Base-by-base conservation (phyloP, 345 rosid species). In the Noccaea bulbosa region DNA sequence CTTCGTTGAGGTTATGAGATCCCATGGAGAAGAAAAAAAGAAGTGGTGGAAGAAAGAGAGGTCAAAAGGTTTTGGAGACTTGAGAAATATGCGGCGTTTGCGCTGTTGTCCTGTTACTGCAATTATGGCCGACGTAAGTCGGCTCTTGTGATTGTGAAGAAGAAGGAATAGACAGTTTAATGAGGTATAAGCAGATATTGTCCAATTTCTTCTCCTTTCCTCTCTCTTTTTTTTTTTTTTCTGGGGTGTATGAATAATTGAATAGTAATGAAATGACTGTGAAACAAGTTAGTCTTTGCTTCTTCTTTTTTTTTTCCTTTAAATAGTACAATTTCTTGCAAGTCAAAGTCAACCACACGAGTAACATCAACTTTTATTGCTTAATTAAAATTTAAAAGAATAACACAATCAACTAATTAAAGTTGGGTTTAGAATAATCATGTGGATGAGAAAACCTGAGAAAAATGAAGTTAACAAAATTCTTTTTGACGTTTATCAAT, bases 61-160 rank as follows among this genome's bases (percentile, higher is more conserved):
- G 10, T 67, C 77, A 59, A 80, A 73, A 75, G 33, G 30, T 15
- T 30, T 16, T 33, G 27, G 14, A 85, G 77, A 71, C 81, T 85
- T 51, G 50, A n/a, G 7, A 43, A 20, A 71, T 61, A 70, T 22
- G 68, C 27, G 57, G 76, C 33, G 58, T 75, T 75, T 47, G 5
- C 2, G 5, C 2, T 12, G 84, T 58, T 62, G 11, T 5, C 16
- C 17, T 64, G 24, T 53, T 53, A 45, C 7, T 63, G 4, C 64
- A 72, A 2, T 14, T n/a, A 5, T 46, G 9, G 43, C 50, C 40
- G 4, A 69, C 64, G 33, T 75, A 69, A 5, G 44, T 52, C 2
- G 74, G 79, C 11, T 49, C 68, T 30, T 47, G 27, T 17, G 14
- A 27, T 40, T 59, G 60, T 30, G 59, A n/a, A 20, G 57, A 22